Conservation (phyloP, 768 basidiomycete genomes). For the Mycena filopes region DNA sequence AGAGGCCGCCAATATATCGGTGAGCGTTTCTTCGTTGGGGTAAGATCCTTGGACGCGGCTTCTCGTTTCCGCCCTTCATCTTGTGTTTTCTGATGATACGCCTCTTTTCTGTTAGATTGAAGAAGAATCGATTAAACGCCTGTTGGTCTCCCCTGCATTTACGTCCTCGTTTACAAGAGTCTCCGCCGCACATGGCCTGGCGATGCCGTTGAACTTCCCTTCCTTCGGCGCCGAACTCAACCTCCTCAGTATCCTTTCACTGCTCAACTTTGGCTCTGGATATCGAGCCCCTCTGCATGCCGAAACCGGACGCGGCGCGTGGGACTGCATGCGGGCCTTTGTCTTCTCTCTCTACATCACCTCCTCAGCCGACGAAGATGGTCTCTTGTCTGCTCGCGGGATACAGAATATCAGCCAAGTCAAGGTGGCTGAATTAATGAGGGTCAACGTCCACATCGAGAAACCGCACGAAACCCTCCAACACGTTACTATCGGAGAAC, state of each 20-base stretch:
- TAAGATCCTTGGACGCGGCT: constrained; percentile 6
- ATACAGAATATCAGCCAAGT: constrained; percentile 63
- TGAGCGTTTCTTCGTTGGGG: constrained; percentile 46
- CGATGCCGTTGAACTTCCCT: constrained; percentile 83
- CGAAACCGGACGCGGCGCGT: constrained; percentile 82
- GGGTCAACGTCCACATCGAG: constrained; percentile 76
- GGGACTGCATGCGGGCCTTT: constrained; percentile 83
- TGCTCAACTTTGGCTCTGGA: constrained; percentile 87
- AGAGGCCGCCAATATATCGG: constrained; percentile 59
- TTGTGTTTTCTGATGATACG: constrained; percentile 1
- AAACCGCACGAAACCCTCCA: constrained; percentile 73
- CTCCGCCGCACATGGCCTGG: constrained; percentile 72
- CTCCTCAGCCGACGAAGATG: constrained; percentile 63
- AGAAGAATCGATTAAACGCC: constrained; percentile 63
- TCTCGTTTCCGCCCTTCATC: background rate
- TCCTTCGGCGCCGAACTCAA: constrained; percentile 82
- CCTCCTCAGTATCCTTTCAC: constrained; percentile 77
- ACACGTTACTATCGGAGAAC: constrained; percentile 78
- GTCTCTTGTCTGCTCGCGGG: constrained; percentile 74
- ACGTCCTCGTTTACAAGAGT: constrained; percentile 69
- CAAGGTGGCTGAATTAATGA: constrained; percentile 79
- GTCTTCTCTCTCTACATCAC: constrained; percentile 78
- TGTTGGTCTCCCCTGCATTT: constrained; percentile 75
- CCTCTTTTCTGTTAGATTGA: constrained; percentile 58
- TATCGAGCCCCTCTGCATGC: constrained; percentile 80